phyloP scores from a whole-genome alignment of 2,329 filamentous ascomycete species.

The Epichloe sylvatica region DNA sequence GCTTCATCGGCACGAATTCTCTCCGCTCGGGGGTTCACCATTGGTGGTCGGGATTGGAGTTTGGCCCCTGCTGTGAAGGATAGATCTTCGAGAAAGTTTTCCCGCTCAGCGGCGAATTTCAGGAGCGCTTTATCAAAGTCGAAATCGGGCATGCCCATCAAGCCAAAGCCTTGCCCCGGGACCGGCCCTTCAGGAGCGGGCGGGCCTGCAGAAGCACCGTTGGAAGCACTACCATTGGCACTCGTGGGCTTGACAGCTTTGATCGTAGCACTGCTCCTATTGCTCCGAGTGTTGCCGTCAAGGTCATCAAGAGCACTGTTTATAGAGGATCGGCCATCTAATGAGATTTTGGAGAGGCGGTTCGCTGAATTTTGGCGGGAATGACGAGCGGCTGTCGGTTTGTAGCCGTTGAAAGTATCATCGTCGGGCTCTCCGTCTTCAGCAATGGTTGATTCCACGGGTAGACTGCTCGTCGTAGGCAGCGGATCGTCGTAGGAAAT shows the following conservation, averaged over 20 bases:
- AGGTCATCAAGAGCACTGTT: conserved; percentile 41
- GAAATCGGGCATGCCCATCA: conserved; percentile 43
- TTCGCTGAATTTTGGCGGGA: conserved; percentile 48
- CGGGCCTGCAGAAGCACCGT: conserved; percentile 15
- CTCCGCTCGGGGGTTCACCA: conserved; percentile 63
- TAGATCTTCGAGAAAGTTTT: conserved; percentile 84
- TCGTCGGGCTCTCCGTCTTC: conserved; percentile 47
- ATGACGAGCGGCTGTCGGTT: conserved; percentile 32
- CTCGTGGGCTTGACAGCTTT: conserved; percentile 26
- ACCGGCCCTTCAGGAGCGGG: neutral
- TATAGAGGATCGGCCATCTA: conserved; percentile 38
- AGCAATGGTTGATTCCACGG: conserved; percentile 44
- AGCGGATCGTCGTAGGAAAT: conserved; percentile 48
- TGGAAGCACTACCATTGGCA: conserved; percentile 12
- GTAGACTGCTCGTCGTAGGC: conserved; percentile 15
- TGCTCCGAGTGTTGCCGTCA: conserved; percentile 45
- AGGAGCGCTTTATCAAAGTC: conserved; percentile 88
- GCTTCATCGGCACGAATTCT: conserved; percentile 65
- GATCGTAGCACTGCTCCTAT: conserved; percentile 53
- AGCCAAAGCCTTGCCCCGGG: neutral
- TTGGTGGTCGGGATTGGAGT: conserved; percentile 52
- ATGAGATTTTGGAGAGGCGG: conserved; percentile 40
- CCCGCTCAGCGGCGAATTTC: conserved; percentile 91
- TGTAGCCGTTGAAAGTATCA: conserved; percentile 18
- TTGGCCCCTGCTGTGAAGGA: conserved; percentile 77